phyloP scores from a whole-genome alignment of 2,329 filamentous ascomycete species.

The Aschersonia sp. region DNA sequence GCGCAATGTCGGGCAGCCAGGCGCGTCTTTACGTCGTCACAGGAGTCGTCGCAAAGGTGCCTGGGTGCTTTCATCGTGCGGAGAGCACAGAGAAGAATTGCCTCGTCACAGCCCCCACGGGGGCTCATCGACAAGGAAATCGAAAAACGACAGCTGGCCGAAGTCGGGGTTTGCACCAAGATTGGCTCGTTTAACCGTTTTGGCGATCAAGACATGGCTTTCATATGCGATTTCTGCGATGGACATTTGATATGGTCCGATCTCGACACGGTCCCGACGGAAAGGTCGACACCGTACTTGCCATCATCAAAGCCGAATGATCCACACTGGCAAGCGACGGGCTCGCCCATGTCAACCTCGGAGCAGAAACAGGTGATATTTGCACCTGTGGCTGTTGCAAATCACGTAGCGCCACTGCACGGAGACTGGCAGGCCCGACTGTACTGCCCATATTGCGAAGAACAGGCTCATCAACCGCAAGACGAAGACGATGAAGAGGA shows the following conservation, averaged over 20 bases:
- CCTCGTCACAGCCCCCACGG: conserved; percentile 1
- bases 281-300: conserved; percentile 19
- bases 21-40: conserved; percentile 38
- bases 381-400: conserved; percentile 41
- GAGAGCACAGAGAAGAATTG: conserved; percentile 25
- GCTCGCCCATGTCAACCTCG: conserved; percentile 21
- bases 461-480: conserved; percentile 27
- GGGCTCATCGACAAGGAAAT: conserved; percentile 18
- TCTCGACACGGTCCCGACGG: conserved; percentile 34
- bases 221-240: conserved; percentile 48
- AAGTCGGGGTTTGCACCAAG: conserved; percentile 33
- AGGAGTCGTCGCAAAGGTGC: conserved; percentile 32
- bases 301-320: conserved; percentile 7
- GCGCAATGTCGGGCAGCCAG: conserved; percentile 42
- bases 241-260: conserved; percentile 46
- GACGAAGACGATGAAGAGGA: conserved; percentile 37
- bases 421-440: conserved; percentile 38
- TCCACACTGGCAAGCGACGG: conserved; percentile 38
- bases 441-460: conserved; percentile 42
- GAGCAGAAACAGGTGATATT: conserved; percentile 38
- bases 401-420: conserved; percentile 34
- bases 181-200: conserved; percentile 43
- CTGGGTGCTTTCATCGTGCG: conserved; percentile 42
- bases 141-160: conserved; percentile 26
- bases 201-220: conserved; percentile 37